These are phyloP conservation scores for Sclerospora graminicola DNA, from an alignment of 352 stramenopile genomes.

Conservation along the genomic window DNA sequence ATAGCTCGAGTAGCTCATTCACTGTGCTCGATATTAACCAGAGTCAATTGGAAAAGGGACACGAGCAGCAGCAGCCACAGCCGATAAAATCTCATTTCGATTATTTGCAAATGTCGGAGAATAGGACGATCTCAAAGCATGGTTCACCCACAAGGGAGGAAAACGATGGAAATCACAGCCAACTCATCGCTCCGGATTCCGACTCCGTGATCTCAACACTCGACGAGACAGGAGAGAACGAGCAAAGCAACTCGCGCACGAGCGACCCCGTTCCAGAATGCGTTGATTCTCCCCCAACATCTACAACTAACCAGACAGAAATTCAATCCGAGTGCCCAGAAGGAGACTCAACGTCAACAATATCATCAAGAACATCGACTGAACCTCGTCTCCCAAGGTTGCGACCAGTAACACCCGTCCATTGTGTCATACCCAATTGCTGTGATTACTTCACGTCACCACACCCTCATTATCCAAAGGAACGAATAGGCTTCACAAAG, in stretches of 20 bases:
- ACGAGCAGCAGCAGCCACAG: constrained; percentile 5
- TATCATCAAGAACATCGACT: constrained; percentile 1
- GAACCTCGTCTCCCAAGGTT: constrained; percentile 14
- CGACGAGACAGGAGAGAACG: constrained; percentile 4
- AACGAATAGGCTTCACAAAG: constrained; percentile 14
- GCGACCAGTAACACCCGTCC: constrained; percentile 7
- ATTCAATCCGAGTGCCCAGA: constrained; percentile 1
- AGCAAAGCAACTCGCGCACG: constrained; percentile 1
- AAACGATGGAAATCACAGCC: neutral
- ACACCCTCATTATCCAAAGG: constrained; percentile 23
- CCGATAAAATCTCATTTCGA: constrained; percentile 8
- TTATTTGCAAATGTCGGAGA: constrained; percentile 12
- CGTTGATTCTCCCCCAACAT: constrained; percentile 1
- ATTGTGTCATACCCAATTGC: constrained; percentile 21
- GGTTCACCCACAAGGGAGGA: constrained; percentile 9
- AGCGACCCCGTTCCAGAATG: constrained; percentile 7
- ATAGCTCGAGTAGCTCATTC: constrained; percentile 7
- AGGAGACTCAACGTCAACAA: constrained; percentile 3
- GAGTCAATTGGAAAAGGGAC: constrained; percentile 9
- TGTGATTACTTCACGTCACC: constrained; percentile 26
- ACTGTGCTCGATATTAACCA: constrained; percentile 7
- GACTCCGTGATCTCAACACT: constrained; percentile 1
- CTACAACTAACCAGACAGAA: constrained; percentile 8
- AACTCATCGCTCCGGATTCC: constrained; percentile 1
- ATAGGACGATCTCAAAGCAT: constrained; percentile 9